Base-by-base conservation (phyloP, 768 basidiomycete genomes). In the Tubosaeta brunneosetosa region DNA sequence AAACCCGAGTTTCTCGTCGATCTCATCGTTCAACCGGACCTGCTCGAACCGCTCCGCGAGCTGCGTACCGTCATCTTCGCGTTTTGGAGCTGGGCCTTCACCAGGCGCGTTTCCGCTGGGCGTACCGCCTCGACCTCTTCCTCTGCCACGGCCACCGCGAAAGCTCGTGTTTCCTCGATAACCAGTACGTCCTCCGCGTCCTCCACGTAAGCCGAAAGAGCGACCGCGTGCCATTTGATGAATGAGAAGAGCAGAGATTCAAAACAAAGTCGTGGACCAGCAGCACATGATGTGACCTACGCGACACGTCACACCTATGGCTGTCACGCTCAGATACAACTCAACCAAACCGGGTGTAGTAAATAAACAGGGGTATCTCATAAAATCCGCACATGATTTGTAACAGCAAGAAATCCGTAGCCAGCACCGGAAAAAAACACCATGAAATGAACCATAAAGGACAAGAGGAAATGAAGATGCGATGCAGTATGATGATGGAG, bases 1-100 rank as follows among this genome's bases (percentile, higher is more conserved):
- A 68, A 98, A 99, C 0, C 97, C 97, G 16, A 98, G 74, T 67
- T 90, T 91, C 71, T 91, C 92, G 63, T 99, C 97, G 17, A 97
- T 81, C 61, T 95, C 92, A 68, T 98, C 93, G 56, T 72, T 76
- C 16, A 89, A 60, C 32, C 77, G 72, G 6, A 87, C 83, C 58
- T 81, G 83, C 63, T 97, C 94, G 64, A 97, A 94, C 57, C 83
- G 77, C 60, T 95, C 94, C 7, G 84, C 88, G 6, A 87, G 79
- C 47, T 86, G 85, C 1, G 90, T 91, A 13, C 92, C 94, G 61
- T 97, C 94, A 55, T 95, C 93, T 66, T 91, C 91, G 56, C 91
- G 80, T 64, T 80, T 78, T 6, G 82, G 83, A 17, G 74, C 78
- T 19, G 71, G 70, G 19, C 77, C 70, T 32, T 83, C 82, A 45